Evolutionary conservation across 2,329 filamentous ascomycete species (phyloP), one percentile per base, ranked within the genome.

Genomic region (Sporothrix brunneoviolacea): DNA sequence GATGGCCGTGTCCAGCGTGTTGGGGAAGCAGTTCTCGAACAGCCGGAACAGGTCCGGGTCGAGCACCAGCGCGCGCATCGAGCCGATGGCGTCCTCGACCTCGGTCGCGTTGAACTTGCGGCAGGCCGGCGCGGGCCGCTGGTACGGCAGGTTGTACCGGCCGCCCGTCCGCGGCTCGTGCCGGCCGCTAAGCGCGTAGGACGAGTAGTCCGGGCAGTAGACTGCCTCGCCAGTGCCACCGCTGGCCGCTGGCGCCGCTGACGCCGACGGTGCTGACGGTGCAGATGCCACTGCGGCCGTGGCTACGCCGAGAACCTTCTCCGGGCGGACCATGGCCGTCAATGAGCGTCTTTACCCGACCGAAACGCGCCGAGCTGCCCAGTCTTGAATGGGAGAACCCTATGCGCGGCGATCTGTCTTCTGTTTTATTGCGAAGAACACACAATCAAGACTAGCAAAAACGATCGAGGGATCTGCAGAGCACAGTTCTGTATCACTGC

Each of bases 11-110:
- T 58, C 56, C 19, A 88, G 67, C 0, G 84, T 88, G 59, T 88
- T 88, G 2, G 84, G 84, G 53, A 84, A 88, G 2, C 83, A 83
- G 61, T 89, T 89, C 59, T 86, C 82, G 62, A 89, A 89, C 19
- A 89, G 70, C 36, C 84, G 77, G n/a, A 83, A 84, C 16, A 89
- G 73, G 59, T 88, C 85, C 4, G 60, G 64, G 50, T 69, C 66
- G 44, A 53, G 55, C 39, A 67, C 64, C n/a, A 58, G 43, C 18
- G 52, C 52, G 51, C 59, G 63, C 57, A 68, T 62, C 19, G 57
- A 59, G 3, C 50, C 48, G 53, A 91, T 88, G 38, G 85, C 77
- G 54, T 82, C 72, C 62, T 91, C 87, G 2, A 91, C 84, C 3
- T 78, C 70, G 1, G 78, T 72, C 4, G 84, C 86, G 50, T 79